A percentile compares a stretch with the other conserved stretches of the same genome.
Evolutionary conservation across 129 eudicot genomes (phyloP).

Genomic region (Saposhnikovia divaricata): DNA sequence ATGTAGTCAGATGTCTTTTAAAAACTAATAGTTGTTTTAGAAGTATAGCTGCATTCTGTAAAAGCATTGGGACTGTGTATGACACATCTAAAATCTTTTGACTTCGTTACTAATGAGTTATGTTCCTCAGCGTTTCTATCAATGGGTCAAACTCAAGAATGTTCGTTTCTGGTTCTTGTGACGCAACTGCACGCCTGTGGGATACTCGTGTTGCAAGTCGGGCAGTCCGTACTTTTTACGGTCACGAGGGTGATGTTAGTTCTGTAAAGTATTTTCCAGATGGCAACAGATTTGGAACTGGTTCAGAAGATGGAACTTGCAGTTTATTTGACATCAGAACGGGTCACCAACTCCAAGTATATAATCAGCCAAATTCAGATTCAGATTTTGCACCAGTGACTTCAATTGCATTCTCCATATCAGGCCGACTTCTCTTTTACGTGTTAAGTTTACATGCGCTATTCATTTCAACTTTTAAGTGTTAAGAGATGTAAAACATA

Average conservation of each 20-base stretch:
- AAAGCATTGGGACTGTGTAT: not conserved
- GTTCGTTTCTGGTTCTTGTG: constrained; percentile 90
- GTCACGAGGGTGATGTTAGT: constrained; percentile 88
- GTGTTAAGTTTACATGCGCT: no score
- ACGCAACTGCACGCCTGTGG: constrained; percentile 85
- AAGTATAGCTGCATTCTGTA: no score
- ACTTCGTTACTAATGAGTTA: not conserved
- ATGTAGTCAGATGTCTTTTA: not conserved
- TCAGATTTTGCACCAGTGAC: constrained; percentile 46
- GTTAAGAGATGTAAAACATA: no score
- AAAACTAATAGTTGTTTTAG: not conserved
- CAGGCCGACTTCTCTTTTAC: constrained; percentile 85
- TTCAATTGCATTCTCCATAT: constrained; percentile 75
- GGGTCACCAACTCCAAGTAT: constrained; percentile 93
- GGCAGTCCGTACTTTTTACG: constrained; percentile 76
- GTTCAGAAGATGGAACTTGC: no score
- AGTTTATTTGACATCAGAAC: no score
- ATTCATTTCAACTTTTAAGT: no score
- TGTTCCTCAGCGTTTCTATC: constrained; percentile 58
- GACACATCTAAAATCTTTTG: not conserved
- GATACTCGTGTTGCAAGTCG: constrained; percentile 95
- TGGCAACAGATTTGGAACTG: constrained; percentile 93
- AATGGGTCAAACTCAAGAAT: constrained; percentile 65
- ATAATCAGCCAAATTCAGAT: constrained; percentile 44
- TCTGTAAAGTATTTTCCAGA: constrained; percentile 89